These are phyloP conservation scores for Heritiera littoralis DNA, from an alignment of 345 rosid genomes.

Conservation along the genomic window DNA sequence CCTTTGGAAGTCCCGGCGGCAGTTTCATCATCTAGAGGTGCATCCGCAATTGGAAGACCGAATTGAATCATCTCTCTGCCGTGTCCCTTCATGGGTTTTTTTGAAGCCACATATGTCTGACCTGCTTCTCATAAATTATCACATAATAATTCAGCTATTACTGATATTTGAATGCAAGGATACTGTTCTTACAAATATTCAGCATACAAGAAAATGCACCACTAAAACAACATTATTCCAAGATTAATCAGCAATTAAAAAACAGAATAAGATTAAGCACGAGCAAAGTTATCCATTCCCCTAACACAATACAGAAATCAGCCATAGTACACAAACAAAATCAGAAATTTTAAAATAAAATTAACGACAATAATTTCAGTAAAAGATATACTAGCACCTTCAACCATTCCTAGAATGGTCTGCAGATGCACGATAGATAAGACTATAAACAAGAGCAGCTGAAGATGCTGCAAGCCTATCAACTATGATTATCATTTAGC, in stretches of 20 bases:
- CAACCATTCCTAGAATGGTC: not conserved
- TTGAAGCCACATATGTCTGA: constrained; percentile 63
- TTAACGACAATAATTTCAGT: not conserved
- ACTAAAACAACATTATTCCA: not conserved
- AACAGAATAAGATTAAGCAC: not conserved
- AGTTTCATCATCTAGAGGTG: constrained; percentile 68
- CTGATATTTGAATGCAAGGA: not conserved
- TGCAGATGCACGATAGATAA: not conserved
- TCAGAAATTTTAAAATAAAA: not conserved
- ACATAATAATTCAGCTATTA: constrained; percentile 17
- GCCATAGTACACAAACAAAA: not conserved
- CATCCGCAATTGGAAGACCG: constrained; percentile 78
- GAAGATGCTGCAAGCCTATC: not conserved
- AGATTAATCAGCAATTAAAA: not conserved
- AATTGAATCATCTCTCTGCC: constrained; percentile 96
- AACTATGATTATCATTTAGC: not conserved
- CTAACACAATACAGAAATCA: not conserved
- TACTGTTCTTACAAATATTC: not conserved
- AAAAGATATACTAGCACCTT: not conserved
- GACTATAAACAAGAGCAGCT: not conserved
- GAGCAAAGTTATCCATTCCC: not conserved
- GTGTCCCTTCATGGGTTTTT: constrained; percentile 84
- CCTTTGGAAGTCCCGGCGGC: constrained; percentile 56
- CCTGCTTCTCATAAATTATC: constrained; percentile 50
- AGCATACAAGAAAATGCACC: not conserved